Evolutionary conservation across 768 basidiomycete genomes (phyloP).

Genomic region (Imleria badia): DNA sequence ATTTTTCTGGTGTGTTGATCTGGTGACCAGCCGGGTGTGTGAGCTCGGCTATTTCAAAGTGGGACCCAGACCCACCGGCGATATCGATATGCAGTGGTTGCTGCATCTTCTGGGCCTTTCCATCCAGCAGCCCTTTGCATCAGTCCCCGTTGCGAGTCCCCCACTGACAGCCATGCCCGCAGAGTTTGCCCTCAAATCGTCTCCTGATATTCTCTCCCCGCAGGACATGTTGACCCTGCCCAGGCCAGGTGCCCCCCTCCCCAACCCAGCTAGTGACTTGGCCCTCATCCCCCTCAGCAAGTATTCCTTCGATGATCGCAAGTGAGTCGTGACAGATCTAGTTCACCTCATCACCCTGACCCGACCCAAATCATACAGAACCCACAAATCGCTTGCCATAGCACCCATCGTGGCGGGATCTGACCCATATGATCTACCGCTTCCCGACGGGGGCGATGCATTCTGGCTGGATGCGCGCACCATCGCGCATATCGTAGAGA

Average conservation of each 20-base stretch:
- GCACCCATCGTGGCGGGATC: slow-evolving; percentile 53
- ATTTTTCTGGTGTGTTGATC: background rate
- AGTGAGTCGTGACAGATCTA: slow-evolving; percentile 44
- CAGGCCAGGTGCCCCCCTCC: slow-evolving; percentile 63
- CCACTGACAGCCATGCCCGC: slow-evolving; percentile 29
- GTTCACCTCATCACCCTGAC: background rate
- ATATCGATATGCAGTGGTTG: slow-evolving; percentile 43
- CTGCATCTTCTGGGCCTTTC: slow-evolving; percentile 55
- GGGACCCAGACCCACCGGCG: background rate
- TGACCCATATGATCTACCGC: slow-evolving; percentile 53
- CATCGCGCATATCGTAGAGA: slow-evolving; percentile 66
- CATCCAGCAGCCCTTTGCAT: slow-evolving; percentile 48
- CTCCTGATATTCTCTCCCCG: slow-evolving; percentile 63
- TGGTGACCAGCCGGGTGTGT: no score
- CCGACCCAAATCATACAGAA: slow-evolving; percentile 41
- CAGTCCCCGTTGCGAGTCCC: background rate
- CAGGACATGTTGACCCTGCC: slow-evolving; percentile 68
- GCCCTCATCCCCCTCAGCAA: slow-evolving; percentile 64
- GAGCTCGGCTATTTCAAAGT: background rate
- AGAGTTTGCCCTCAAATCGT: slow-evolving; percentile 60
- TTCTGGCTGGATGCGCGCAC: slow-evolving; percentile 79
- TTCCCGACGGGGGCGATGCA: slow-evolving; percentile 66
- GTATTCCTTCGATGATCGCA: slow-evolving; percentile 71
- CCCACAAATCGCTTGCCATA: slow-evolving; percentile 66
- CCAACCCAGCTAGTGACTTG: slow-evolving; percentile 69